Evolutionary conservation across 2,329 filamentous ascomycete genomes (phyloP), one percentile per base, ranked within the genome.

Genomic region (Pyrenochaeta sp.): DNA sequence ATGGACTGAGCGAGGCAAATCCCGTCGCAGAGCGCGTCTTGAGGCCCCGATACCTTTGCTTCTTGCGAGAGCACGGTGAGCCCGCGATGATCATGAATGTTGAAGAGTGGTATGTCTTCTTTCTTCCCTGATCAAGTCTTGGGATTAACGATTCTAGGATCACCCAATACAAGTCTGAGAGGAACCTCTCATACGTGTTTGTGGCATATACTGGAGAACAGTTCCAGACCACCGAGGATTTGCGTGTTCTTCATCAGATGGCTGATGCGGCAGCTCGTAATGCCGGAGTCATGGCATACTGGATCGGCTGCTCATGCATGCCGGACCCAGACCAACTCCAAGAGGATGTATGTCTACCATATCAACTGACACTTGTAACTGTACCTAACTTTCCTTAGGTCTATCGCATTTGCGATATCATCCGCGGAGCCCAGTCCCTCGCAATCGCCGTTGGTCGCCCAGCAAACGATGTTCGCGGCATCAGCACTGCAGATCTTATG

Each of bases 391-490:
- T 6, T 19, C 6, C 0, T 3, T 3, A 68, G 52, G 71, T 78
- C 1, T 76, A 75, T 40, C 65, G 72, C 6, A 78, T 77, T 29
- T 72, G 74, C 42, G 76, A 78, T 42, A 69, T 78, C 3, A 71
- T 77, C 6, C 69, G 76, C 9, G 72, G 69, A 5, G 72, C 75
- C 1, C 63, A 72, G 10, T 71, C 69, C 1, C 53, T 78, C 14
- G 68, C 72, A 9, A 74, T 79, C 14, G 71, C 71, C 1, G 70
- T 77, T 3, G 72, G 72, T 3, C 61, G 51, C 14, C 63, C 60
- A 17, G 37, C 48, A 10, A 53, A 53, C 30, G 54, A 53, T 21
- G 48, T 13, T n/a, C 35, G 41, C 13, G 57, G 35, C 17, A 63
- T 49, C 38, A 64, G 13, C 22, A 63, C 60, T 4, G 44, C 62